Percentiles rank a stretch among this genome's conserved stretches.
These are phyloP conservation scores for Tilletia setariae DNA, from an alignment of 1,284 basidiomycete species.

Conservation along the genomic window DNA sequence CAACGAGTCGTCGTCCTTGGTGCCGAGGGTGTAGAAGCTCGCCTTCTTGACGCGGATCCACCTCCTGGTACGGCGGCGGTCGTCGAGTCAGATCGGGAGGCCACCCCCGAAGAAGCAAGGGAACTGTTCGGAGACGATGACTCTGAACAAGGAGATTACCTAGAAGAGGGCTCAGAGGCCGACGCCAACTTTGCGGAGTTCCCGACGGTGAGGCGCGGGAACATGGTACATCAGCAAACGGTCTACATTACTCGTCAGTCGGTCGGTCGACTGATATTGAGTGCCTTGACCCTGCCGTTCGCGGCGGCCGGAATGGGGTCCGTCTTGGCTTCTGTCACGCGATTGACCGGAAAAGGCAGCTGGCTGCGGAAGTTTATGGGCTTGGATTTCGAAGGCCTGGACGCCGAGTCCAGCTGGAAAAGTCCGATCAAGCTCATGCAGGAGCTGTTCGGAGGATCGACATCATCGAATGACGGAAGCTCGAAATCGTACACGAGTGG, in stretches of 20 bases:
- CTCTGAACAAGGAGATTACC: slow-evolving; percentile 18
- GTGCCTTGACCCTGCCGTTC: slow-evolving; percentile 42
- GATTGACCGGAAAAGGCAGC: slow-evolving; percentile 6
- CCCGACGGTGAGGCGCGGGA: not conserved
- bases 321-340: slow-evolving; percentile 13
- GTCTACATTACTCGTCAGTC: slow-evolving; percentile 39
- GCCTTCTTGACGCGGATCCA: slow-evolving; percentile 2
- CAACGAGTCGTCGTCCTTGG: slow-evolving; percentile 11
- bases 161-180: not conserved
- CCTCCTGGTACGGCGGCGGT: not conserved
- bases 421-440: not conserved
- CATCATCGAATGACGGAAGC: too few species aligned
- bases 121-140: slow-evolving; percentile 16
- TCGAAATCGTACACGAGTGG: too few species aligned
- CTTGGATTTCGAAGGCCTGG: slow-evolving; percentile 16
- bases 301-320: slow-evolving; percentile 38
- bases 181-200: not conserved
- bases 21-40: slow-evolving; percentile 7
- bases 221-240: slow-evolving; percentile 16
- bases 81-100: not conserved
- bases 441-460: not conserved
- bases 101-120: slow-evolving; percentile 14
- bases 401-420: too few species aligned
- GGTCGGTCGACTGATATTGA: slow-evolving; percentile 35
- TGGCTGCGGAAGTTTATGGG: slow-evolving; percentile 28